These are phyloP conservation scores for Cerioporus squamosus DNA, from an alignment of 1,284 basidiomycete genomes.

Conservation along the genomic window DNA sequence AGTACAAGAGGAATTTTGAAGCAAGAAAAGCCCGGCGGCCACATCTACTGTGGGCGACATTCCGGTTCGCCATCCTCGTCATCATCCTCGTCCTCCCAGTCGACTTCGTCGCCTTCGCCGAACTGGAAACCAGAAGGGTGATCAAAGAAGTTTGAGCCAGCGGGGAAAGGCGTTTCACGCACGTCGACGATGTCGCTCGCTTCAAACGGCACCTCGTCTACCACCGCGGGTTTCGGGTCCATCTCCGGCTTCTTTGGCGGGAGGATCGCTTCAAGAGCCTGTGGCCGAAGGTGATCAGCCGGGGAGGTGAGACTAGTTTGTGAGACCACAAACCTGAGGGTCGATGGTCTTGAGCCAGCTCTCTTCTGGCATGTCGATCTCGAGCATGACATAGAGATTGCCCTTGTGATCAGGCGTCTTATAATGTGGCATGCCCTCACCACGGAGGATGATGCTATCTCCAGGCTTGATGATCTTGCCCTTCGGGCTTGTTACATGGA, in stretches of 20 bases:
- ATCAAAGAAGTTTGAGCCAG: constrained; percentile 73
- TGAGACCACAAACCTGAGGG: constrained; percentile 46
- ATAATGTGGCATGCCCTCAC: constrained; percentile 87
- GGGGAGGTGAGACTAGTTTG: neutral
- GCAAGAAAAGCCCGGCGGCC: neutral
- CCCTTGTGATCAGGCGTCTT: constrained; percentile 73
- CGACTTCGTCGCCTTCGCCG: constrained; percentile 57
- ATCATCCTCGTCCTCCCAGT: constrained; percentile 64
- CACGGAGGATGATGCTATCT: constrained; percentile 73
- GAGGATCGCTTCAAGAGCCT: constrained; percentile 70
- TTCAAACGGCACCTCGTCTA: constrained; percentile 76
- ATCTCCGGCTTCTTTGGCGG: constrained; percentile 78
- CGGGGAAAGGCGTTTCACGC: constrained; percentile 74
- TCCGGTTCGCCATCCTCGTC: constrained; percentile 69
- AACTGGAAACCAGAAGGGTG: constrained; percentile 70
- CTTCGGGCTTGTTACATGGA: constrained; percentile 73
- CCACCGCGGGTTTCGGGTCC: constrained; percentile 68
- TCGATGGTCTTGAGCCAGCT: constrained; percentile 71
- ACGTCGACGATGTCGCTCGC: constrained; percentile 79
- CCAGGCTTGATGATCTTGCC: constrained; percentile 79
- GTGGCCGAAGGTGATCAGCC: neutral
- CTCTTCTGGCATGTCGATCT: constrained; percentile 84
- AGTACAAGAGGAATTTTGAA: no score
- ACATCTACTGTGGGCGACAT: constrained; percentile 59
- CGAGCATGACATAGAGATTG: constrained; percentile 80